Evolutionary conservation across 2,329 filamentous ascomycete genomes (phyloP).

Genomic region (Penicillium sp.): DNA sequence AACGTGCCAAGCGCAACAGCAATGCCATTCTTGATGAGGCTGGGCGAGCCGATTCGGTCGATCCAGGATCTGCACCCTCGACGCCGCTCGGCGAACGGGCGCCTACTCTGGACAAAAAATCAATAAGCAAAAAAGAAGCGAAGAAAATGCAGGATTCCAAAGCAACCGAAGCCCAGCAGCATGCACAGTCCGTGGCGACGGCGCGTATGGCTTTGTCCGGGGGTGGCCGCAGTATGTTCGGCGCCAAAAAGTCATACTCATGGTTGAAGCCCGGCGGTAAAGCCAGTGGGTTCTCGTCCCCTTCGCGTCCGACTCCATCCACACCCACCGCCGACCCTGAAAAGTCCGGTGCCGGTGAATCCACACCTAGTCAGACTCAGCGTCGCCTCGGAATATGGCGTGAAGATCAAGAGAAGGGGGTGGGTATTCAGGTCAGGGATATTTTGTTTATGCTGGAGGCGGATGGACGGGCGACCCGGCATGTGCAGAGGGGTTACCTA

Average conservation of each 20-base stretch:
- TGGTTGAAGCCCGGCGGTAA: conserved; percentile 44
- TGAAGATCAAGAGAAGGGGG: conserved; percentile 73
- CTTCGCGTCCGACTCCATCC: conserved; percentile 31
- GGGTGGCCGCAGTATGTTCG: conserved; percentile 45
- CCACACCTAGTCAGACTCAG: conserved; percentile 48
- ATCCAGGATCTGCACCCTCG: conserved; percentile 60
- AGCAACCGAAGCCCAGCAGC: conserved; percentile 72
- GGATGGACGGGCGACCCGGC: conserved; percentile 57
- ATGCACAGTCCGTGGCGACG: conserved; percentile 79
- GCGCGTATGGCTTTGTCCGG: conserved; percentile 63
- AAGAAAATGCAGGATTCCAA: conserved; percentile 71
- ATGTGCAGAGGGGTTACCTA: conserved; percentile 45
- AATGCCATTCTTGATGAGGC: conserved; percentile 53
- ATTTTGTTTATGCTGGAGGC: conserved; percentile 75
- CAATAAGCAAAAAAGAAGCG: conserved; percentile 82
- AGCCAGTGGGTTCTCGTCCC: conserved; percentile 39
- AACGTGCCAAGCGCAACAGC: conserved; percentile 62
- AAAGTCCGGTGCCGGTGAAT: conserved; percentile 28
- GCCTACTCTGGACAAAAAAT: conserved; percentile 62
- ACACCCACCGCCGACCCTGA: conserved; percentile 32
- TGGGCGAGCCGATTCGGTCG: conserved; percentile 55
- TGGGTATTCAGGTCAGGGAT: conserved; percentile 79
- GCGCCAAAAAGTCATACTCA: conserved; percentile 48
- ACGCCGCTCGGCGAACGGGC: conserved; percentile 48
- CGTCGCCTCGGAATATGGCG: conserved; percentile 67